These are phyloP conservation scores for Dendryphion nanum DNA, from an alignment of 2,329 filamentous ascomycete genomes.

Conservation along the genomic window DNA sequence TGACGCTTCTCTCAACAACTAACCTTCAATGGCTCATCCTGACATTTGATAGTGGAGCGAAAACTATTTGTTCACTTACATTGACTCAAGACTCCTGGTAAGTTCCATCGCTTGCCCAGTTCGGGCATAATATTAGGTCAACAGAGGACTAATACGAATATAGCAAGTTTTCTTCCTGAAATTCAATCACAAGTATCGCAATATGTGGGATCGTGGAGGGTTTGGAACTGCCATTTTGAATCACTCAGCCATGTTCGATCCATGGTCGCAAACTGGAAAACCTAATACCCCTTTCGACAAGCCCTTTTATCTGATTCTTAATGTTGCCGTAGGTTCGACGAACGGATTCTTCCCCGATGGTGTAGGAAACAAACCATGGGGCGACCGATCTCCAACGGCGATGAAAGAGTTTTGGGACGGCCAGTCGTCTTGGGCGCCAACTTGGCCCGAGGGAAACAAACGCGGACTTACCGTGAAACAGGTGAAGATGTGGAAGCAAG, in stretches of 20 bases:
- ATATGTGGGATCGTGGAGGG: constrained; percentile 65
- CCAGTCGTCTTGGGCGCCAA: constrained; percentile 59
- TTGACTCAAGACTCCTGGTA: constrained; percentile 66
- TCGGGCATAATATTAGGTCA: too few relatives aligned
- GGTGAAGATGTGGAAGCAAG: constrained; percentile 54
- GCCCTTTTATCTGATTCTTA: constrained; percentile 71
- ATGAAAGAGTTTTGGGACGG: constrained; percentile 22
- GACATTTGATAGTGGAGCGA: constrained; percentile 61
- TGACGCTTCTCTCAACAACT: background rate
- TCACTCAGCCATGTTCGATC: constrained; percentile 60
- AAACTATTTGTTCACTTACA: constrained; percentile 81
- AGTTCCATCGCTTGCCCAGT: constrained; percentile 1
- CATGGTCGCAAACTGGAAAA: constrained; percentile 61
- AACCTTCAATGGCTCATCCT: background rate
- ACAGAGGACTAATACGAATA: constrained; percentile 5
- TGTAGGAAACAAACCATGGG: constrained; percentile 71
- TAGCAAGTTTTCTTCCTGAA: constrained; percentile 74
- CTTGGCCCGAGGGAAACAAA: constrained; percentile 63
- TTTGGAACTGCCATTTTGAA: constrained; percentile 64
- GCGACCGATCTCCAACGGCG: constrained; percentile 15
- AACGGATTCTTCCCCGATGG: constrained; percentile 72
- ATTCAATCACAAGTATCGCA: constrained; percentile 53
- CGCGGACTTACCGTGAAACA: constrained; percentile 60
- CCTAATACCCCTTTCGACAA: constrained; percentile 70
- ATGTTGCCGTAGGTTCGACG: constrained; percentile 71